phyloP scores from a whole-genome alignment of 2,329 filamentous ascomycete species.

The Verticillium tricorpus region DNA sequence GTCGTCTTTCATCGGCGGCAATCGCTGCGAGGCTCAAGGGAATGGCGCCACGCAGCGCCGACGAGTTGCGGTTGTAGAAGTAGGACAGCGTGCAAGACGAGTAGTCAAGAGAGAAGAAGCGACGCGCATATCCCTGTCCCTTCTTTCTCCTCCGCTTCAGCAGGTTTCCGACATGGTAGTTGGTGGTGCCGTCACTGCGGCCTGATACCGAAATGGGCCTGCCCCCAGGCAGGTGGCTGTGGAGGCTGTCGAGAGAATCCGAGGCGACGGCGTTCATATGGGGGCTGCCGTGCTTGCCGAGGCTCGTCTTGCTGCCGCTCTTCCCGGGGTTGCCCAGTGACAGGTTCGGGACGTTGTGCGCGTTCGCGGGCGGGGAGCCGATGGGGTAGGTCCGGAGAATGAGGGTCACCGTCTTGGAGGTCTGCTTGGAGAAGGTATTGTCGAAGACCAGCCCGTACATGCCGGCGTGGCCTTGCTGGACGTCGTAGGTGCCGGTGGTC shows the following conservation, averaged over 20 bases:
- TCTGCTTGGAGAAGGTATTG: conserved; percentile 96
- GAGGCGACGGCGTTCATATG: conserved; percentile 39
- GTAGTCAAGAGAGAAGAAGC: conserved; percentile 96
- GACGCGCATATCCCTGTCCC: conserved; percentile 85
- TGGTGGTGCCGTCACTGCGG: conserved; percentile 44
- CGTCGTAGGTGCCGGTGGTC: conserved; percentile 83
- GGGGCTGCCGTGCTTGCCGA: conserved; percentile 44
- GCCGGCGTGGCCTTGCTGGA: conserved; percentile 68
- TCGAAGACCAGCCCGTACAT: conserved; percentile 98
- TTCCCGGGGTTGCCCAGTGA: conserved; percentile 17
- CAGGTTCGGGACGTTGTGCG: conserved; percentile 57
- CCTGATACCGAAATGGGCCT: conserved; percentile 47
- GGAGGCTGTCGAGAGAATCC: conserved; percentile 58
- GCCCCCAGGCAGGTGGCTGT: conserved; percentile 41
- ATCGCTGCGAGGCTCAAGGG: conserved; percentile 88
- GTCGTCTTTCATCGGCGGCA: conserved; percentile 78
- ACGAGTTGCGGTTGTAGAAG: conserved; percentile 91
- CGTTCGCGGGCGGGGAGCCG: conserved; percentile 69
- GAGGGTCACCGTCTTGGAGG: conserved; percentile 91
- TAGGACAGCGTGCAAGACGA: conserved; percentile 93
- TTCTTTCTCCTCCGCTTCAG: conserved; percentile 90
- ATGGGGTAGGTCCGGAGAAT: conserved; percentile 93
- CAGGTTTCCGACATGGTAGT: conserved; percentile 78
- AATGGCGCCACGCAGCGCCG: conserved; percentile 85
- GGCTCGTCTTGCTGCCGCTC: conserved; percentile 41